Evolutionary conservation across 352 stramenopile species (phyloP).

Genomic region (Globisporangium yorkense): DNA sequence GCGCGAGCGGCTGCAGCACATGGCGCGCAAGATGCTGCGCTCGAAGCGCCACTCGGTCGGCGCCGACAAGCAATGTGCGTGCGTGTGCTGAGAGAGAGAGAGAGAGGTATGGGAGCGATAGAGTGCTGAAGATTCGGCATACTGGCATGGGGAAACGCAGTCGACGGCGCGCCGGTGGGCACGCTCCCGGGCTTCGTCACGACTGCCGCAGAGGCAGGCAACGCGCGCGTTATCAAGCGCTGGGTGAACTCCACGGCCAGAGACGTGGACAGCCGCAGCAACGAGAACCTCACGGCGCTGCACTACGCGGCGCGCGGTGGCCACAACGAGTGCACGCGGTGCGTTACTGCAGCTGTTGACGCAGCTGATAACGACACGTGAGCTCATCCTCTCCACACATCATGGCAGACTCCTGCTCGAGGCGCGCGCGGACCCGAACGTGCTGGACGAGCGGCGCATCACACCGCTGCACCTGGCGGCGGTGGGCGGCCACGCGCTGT

Average conservation of each 20-base stretch:
- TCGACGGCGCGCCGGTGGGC: slow-evolving; percentile 21
- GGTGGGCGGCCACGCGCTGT: slow-evolving; percentile 65
- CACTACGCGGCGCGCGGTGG: slow-evolving; percentile 70
- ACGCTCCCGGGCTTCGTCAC: slow-evolving; percentile 61
- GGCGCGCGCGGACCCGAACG: slow-evolving; percentile 59
- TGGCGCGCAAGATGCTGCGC: slow-evolving; percentile 72
- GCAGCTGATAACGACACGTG: no score
- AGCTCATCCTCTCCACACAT: not conserved
- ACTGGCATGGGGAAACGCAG: not conserved
- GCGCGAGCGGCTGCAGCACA: slow-evolving; percentile 71
- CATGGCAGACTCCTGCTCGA: slow-evolving; percentile 39
- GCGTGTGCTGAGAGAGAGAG: not conserved
- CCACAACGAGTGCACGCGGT: slow-evolving; percentile 75
- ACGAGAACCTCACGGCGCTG: slow-evolving; percentile 74
- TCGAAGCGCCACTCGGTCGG: slow-evolving; percentile 49
- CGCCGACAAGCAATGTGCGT: slow-evolving; percentile 38
- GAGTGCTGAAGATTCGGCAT: no score
- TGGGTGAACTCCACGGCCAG: slow-evolving; percentile 67
- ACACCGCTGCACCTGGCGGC: slow-evolving; percentile 73
- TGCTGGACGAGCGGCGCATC: slow-evolving; percentile 63
- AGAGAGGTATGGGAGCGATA: no score
- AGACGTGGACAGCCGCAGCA: slow-evolving; percentile 61
- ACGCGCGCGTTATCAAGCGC: slow-evolving; percentile 73
- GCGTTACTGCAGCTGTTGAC: not conserved
- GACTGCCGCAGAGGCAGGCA: slow-evolving; percentile 64